Percentiles rank a stretch among this genome's conserved stretches.
These are phyloP conservation scores for Apiospora arundinis DNA, from an alignment of 2,329 filamentous ascomycete species.

Conservation along the genomic window DNA sequence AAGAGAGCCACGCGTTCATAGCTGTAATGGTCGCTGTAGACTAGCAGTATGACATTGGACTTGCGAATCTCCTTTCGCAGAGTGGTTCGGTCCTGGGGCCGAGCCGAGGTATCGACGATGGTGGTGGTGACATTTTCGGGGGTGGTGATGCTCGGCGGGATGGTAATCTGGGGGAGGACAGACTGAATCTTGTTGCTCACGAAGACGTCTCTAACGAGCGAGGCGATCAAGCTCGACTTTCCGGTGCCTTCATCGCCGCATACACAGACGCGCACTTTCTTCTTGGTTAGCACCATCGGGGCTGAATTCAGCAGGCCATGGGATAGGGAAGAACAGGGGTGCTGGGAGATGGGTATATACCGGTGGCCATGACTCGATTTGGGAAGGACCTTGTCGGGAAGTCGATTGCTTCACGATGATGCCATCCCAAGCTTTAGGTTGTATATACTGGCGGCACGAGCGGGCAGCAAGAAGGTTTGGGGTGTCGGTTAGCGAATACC, in stretches of 20 bases:
- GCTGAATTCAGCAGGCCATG: not conserved
- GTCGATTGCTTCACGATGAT: conserved; percentile 20
- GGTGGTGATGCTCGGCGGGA: conserved; percentile 89
- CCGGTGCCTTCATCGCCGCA: conserved; percentile 97
- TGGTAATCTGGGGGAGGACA: conserved; percentile 92
- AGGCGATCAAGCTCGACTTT: conserved; percentile 92
- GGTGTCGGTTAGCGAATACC: conserved; percentile 1
- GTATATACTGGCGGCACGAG: not conserved
- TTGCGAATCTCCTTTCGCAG: conserved; percentile 95
- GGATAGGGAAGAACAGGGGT: conserved; percentile 4
- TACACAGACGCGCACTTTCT: conserved; percentile 86
- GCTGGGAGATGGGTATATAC: conserved; percentile 24
- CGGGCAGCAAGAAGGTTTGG: conserved; percentile 17
- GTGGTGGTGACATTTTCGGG: conserved; percentile 97
- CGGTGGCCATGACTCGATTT: conserved; percentile 26
- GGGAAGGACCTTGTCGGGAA: not conserved
- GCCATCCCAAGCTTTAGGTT: conserved; percentile 25
- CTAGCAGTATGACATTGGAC: conserved; percentile 93
- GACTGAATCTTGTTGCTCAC: conserved; percentile 94
- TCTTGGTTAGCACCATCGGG: conserved; percentile 21
- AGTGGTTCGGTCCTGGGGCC: conserved; percentile 89
- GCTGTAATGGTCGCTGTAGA: conserved; percentile 98
- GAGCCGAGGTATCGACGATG: conserved; percentile 95
- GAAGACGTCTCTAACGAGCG: conserved; percentile 96
- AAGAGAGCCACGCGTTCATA: conserved; percentile 97